Conservation (phyloP, 495 filamentous ascomycete species). For the Tuber indicum region DNA sequence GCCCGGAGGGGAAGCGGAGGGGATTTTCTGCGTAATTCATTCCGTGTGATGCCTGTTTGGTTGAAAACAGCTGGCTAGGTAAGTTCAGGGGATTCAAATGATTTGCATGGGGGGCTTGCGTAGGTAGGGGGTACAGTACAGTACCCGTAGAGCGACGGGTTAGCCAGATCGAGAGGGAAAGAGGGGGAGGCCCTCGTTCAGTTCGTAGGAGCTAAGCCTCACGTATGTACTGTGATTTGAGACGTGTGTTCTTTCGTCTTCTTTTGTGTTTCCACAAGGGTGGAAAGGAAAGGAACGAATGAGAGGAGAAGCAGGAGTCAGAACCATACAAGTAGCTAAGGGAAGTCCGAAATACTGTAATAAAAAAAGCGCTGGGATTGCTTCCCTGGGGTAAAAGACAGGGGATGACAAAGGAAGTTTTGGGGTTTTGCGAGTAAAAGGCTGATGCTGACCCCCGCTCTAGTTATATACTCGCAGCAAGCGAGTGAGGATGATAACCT, state of each 20-base stretch:
- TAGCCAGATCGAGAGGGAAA: background rate
- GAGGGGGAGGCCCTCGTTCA: background rate
- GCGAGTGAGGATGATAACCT: background rate
- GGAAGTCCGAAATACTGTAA: background rate
- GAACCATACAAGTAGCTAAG: background rate
- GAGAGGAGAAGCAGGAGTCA: background rate
- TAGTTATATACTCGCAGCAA: background rate
- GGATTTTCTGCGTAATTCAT: background rate
- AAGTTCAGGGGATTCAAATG: background rate
- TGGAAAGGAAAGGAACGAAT: background rate
- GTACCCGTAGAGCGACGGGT: background rate
- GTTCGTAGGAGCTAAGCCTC: background rate
- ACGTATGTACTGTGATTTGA: background rate
- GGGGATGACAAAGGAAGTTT: slow-evolving; percentile 3
- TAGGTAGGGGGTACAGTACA: background rate
- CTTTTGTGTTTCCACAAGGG: background rate
- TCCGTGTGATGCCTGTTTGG: background rate
- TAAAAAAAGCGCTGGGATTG: background rate
- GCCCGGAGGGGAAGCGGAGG: background rate
- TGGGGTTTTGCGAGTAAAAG: background rate
- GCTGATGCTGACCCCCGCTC: background rate
- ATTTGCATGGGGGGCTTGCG: background rate
- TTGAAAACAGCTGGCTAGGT: background rate
- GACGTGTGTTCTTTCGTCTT: background rate
- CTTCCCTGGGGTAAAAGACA: background rate